Percentiles rank a stretch among this genome's conserved stretches.
phyloP scores from a whole-genome alignment of 352 stramenopile species.

The Phytopythium ostracodes region DNA sequence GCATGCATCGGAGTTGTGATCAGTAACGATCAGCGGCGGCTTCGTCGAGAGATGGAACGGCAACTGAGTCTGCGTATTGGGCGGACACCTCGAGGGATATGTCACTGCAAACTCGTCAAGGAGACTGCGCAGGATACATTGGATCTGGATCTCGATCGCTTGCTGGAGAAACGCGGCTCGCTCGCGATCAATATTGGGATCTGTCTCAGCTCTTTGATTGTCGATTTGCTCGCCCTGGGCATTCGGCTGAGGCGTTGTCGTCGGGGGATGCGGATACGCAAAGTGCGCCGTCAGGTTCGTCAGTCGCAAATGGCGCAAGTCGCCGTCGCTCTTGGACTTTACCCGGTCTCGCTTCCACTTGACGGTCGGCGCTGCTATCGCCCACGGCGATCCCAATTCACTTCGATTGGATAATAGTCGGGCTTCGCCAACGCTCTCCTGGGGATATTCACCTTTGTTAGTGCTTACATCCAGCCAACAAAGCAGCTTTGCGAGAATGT shows the following conservation, averaged over 20 bases:
- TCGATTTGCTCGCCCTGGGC: background rate
- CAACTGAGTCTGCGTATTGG: background rate
- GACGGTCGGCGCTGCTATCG: background rate
- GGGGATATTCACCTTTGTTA: conserved; percentile 7
- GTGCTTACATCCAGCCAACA: conserved; percentile 30
- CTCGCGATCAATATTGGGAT: background rate
- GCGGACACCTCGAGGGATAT: background rate
- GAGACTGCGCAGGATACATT: background rate
- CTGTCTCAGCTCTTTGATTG: background rate
- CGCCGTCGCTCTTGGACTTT: conserved; percentile 49
- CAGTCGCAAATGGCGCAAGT: conserved; percentile 26
- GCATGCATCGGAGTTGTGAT: conserved; percentile 28
- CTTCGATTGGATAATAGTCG: background rate
- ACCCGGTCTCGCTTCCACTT: conserved; percentile 20
- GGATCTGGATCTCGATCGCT: conserved; percentile 6
- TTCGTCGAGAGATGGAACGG: conserved; percentile 29
- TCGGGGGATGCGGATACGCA: conserved; percentile 1
- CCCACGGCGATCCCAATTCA: background rate
- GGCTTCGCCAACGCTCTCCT: background rate
- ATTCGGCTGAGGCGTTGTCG: background rate
- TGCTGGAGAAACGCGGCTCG: conserved; percentile 3
- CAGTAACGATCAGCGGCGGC: conserved; percentile 25
- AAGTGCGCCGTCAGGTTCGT: conserved; percentile 5
- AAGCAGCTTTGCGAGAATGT: conserved; percentile 41
- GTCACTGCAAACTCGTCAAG: background rate